Conservation (phyloP, 768 basidiomycete species). For the Panaeolus papilionaceus region DNA sequence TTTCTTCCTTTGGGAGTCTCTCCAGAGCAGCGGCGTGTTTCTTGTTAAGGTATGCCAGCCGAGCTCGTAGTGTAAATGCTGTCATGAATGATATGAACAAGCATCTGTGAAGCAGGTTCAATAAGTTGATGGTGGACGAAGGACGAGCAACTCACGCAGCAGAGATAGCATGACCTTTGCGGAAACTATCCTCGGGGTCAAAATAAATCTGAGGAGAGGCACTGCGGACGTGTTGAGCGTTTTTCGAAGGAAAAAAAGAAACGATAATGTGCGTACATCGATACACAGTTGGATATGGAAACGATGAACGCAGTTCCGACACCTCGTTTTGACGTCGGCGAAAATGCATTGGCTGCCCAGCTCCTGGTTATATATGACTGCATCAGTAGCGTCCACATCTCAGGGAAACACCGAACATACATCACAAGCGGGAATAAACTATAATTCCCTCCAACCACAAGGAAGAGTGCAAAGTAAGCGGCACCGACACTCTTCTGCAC, state of each 20-base stretch:
- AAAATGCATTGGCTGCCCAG: conserved; percentile 65
- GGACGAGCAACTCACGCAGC: conserved; percentile 45
- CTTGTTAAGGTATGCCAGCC: conserved; percentile 50
- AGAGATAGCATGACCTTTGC: conserved; percentile 62
- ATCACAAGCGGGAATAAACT: conserved; percentile 65
- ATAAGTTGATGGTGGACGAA: neutral
- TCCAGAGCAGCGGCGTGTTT: conserved; percentile 36
- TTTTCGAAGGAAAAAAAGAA: neutral
- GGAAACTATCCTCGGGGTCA: conserved; percentile 53
- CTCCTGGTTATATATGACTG: conserved; percentile 44
- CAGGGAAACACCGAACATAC: conserved; percentile 36
- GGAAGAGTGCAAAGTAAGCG: conserved; percentile 62
- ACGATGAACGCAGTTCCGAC: conserved; percentile 67
- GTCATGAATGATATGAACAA: conserved; percentile 48
- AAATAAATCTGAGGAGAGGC: conserved; percentile 65
- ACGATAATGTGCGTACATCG: conserved; percentile 46
- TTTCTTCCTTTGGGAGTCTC: conserved; percentile 38
- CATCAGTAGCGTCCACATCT: neutral
- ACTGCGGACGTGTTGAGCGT: conserved; percentile 32
- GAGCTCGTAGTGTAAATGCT: conserved; percentile 51
- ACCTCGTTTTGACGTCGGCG: conserved; percentile 64
- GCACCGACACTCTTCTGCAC: conserved; percentile 58
- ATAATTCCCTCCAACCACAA: conserved; percentile 60
- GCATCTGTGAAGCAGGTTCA: conserved; percentile 37
- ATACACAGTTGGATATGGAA: conserved; percentile 63